Conservation (phyloP, 1,139 yeast genomes). For the Zhuliangozyma parablackwelliae region DNA sequence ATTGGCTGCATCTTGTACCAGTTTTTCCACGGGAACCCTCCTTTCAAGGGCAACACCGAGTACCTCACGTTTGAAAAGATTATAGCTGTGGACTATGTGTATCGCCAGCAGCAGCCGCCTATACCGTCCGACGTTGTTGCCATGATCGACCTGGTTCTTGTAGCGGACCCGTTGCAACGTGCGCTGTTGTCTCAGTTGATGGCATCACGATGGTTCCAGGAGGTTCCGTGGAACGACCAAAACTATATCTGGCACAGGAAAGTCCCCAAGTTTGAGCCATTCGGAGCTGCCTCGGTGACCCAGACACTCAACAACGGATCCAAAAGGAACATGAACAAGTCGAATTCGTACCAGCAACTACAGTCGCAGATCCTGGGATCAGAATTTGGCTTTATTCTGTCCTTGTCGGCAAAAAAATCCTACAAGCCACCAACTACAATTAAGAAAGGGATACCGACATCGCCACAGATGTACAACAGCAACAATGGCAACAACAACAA, state of each 20-base stretch:
- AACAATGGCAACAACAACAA: constrained; percentile 1
- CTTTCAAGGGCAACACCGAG: constrained; percentile 94
- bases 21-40: constrained; percentile 91
- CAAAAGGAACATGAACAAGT: constrained; percentile 36
- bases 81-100: constrained; percentile 75
- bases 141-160: constrained; percentile 64
- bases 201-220: constrained; percentile 35
- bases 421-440: constrained; percentile 34
- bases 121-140: constrained; percentile 54
- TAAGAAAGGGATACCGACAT: constrained; percentile 14
- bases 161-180: constrained; percentile 38
- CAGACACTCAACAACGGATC: constrained; percentile 29
- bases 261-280: constrained; percentile 48
- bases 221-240: constrained; percentile 40
- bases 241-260: constrained; percentile 42
- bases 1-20: constrained; percentile 91
- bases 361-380: constrained; percentile 38
- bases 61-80: constrained; percentile 92
- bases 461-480: constrained; percentile 3
- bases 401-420: constrained; percentile 22
- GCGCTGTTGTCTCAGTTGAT: constrained; percentile 33
- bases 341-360: constrained; percentile 37
- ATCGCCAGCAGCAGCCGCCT: constrained; percentile 69
- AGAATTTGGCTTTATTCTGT: constrained; percentile 33
- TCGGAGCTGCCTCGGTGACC: constrained; percentile 30